Evolutionary conservation across 495 filamentous ascomycete genomes (phyloP), one percentile per base, ranked within the genome.

Genomic region (Cercophora samala): DNA sequence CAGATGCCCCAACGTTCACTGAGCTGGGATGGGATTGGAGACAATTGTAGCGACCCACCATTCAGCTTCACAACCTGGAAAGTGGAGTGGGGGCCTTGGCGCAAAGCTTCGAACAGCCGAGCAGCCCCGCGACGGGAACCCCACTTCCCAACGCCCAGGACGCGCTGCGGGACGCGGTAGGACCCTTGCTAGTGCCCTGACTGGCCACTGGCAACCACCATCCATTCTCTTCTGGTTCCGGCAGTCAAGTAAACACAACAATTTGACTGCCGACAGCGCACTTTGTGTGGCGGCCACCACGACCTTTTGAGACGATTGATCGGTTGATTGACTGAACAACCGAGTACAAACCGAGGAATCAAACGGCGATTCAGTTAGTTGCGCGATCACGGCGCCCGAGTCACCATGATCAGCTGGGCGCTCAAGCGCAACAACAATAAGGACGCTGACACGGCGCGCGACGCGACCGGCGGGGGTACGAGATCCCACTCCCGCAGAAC

Each of bases 391-490:
- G 22, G 13, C 18, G 22, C 21, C 13, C 26, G 56, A 60, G 15
- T 42, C 63, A 80, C 68, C 25, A 87, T 87, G 85, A 77, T 87
- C 71, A 83, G 84, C 73, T 87, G 85, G 82, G 82, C 82, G 76
- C 76, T 83, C 62, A 81, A 82, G 75, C 76, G 77, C 67, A 76
- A 70, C 17, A 46, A 46, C 37, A 46, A 46, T 17, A 46, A 46
- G 13, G 37, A 46, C 37, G 56, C 72, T 22, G 72, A 78, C 29
- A 72, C 54, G 59, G 73, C 78, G 63, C 69, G 66, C 62, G 72
- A 73, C 67, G 75, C 75, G 68, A 68, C 70, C 8, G 71, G 62
- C 64, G 26, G 26, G 19, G 53, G 53, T 17, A 26, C 18, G 26
- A 26, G 46, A 37, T 24, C 18, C 29, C n/a, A 29, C 1, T 11